A percentile compares a stretch with the other conserved stretches of the same genome.
Conservation (phyloP, 2,329 filamentous ascomycete genomes). For the Beauveria medogensis region DNA sequence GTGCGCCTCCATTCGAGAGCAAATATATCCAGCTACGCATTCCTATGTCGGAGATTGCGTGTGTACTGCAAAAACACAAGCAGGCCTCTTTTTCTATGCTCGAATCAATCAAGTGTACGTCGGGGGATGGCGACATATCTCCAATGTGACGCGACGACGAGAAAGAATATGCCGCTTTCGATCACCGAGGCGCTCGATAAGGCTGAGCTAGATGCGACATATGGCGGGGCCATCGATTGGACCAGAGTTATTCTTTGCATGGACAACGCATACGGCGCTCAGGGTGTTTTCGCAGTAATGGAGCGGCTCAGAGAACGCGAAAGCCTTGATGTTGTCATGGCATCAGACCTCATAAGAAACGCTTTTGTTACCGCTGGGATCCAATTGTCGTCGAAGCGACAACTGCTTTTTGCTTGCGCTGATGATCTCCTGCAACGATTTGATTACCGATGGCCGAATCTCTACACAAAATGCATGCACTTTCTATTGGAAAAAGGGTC, state of each 20-base stretch:
- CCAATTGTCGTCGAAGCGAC: conserved; percentile 18
- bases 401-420: conserved; percentile 20
- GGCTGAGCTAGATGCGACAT: neutral
- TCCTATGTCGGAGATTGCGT: neutral
- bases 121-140: neutral
- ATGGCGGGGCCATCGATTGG: neutral
- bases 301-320: neutral
- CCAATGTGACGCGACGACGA: neutral
- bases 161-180: neutral
- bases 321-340: neutral
- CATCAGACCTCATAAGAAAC: neutral
- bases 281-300: neutral
- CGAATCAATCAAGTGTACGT: too few relatives aligned
- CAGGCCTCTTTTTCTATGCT: neutral
- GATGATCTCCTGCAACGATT: conserved; percentile 28
- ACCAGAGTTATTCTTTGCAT: neutral
- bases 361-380: conserved; percentile 18
- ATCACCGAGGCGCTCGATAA: neutral
- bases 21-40: too few relatives aligned
- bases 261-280: neutral
- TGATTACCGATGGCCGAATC: conserved; percentile 37
- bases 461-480: conserved; percentile 41
- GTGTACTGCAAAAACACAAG: neutral
- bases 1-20: neutral
- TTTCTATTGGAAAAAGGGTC: conserved; percentile 30